Percentiles rank a stretch among this genome's conserved stretches.
Evolutionary conservation across 352 stramenopile genomes (phyloP).

Genomic region (Blastocystis sp.): DNA sequence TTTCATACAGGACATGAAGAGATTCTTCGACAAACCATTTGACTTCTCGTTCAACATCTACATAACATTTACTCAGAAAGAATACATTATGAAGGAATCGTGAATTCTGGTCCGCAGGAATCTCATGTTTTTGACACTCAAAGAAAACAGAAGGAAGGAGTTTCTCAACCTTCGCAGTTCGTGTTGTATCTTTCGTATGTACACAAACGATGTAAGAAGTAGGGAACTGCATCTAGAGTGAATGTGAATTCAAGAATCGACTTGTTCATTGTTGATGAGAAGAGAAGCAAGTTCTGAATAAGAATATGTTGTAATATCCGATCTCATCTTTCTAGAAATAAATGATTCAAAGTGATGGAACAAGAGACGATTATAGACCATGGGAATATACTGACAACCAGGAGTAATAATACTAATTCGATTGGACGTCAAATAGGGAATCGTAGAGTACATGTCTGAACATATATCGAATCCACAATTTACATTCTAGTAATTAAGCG

Average conservation of each 20-base stretch:
- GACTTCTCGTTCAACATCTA: constrained; percentile 17
- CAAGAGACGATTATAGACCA: constrained; percentile 43
- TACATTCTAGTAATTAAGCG: constrained; percentile 7
- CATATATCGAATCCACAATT: constrained; percentile 37
- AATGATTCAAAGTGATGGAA: not conserved
- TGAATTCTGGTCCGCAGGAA: not conserved
- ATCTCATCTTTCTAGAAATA: constrained; percentile 27
- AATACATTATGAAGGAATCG: constrained; percentile 29
- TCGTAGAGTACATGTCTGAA: constrained; percentile 36
- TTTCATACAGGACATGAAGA: constrained; percentile 32
- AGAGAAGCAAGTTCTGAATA: constrained; percentile 20
- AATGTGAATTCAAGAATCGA: not conserved
- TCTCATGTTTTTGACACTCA: not conserved
- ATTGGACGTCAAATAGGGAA: constrained; percentile 30
- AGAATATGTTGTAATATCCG: constrained; percentile 36
- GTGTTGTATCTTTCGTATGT: constrained; percentile 30
- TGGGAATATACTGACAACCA: constrained; percentile 22
- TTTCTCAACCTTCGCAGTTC: constrained; percentile 10
- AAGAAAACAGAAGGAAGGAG: not conserved
- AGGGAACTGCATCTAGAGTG: constrained; percentile 21
- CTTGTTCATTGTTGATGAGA: constrained; percentile 22
- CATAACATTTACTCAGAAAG: not conserved
- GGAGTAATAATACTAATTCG: constrained; percentile 35
- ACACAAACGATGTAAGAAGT: constrained; percentile 12
- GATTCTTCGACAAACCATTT: not conserved